Conservation (phyloP, 345 rosid genomes). For the Populus davidiana region DNA sequence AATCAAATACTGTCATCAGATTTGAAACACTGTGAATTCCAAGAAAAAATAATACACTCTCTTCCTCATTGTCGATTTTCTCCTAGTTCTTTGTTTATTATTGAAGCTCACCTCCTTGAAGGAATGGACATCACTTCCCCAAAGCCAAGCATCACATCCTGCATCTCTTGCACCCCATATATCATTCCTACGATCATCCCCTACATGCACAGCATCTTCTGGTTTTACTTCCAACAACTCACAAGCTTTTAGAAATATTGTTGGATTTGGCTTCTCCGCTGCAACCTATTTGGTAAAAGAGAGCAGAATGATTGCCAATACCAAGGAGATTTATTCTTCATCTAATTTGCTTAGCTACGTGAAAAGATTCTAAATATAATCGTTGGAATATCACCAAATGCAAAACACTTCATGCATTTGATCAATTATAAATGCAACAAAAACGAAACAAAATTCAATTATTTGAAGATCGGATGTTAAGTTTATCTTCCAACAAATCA, state of each 20-base stretch:
- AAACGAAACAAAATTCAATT: not conserved
- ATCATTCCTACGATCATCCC: conserved; percentile 97
- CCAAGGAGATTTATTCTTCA: not conserved
- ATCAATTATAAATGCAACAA: not conserved
- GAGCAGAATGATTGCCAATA: not conserved
- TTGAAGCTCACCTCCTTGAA: conserved; percentile 62
- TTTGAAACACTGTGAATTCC: not conserved
- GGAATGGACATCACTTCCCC: conserved; percentile 94
- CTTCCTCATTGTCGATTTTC: not conserved
- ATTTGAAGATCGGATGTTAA: not conserved
- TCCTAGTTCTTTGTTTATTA: not conserved
- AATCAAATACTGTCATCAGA: not conserved
- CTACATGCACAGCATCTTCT: conserved; percentile 93
- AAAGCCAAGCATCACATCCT: conserved; percentile 97
- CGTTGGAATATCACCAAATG: not conserved
- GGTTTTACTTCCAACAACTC: conserved; percentile 80
- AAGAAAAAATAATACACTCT: not conserved
- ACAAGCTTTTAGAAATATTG: conserved; percentile 88
- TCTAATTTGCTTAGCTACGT: not conserved
- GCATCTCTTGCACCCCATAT: conserved; percentile 99
- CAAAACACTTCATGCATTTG: not conserved
- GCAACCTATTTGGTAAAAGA: conserved; percentile 52
- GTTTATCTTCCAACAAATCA: not conserved
- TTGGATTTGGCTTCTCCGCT: conserved; percentile 98
- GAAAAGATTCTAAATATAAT: not conserved